Evolutionary conservation across 345 rosid species (phyloP).

Genomic region (Bruguiera parviflora): DNA sequence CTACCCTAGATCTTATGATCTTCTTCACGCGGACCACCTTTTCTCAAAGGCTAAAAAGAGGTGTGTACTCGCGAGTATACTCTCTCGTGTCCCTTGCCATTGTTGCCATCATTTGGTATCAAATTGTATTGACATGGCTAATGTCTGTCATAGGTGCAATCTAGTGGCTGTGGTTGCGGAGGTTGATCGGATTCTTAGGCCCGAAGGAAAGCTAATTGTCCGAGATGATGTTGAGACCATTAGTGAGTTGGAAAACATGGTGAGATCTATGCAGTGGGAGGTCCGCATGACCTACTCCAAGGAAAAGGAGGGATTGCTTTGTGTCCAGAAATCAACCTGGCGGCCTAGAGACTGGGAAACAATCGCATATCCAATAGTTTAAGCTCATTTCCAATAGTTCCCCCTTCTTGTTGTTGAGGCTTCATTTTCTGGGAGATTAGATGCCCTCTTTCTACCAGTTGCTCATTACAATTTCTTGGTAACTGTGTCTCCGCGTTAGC

Average conservation of each 20-base stretch:
- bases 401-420: slow-evolving; percentile 10
- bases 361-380: slow-evolving; percentile 55
- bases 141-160: slow-evolving; percentile 52
- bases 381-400: slow-evolving; percentile 6
- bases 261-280: slow-evolving; percentile 72
- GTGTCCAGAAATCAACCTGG: slow-evolving; percentile 80
- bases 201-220: slow-evolving; percentile 80
- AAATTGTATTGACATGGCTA: not conserved
- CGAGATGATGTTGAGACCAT: slow-evolving; percentile 65
- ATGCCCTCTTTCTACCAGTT: slow-evolving; percentile 25
- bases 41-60: slow-evolving; percentile 78
- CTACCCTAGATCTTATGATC: slow-evolving; percentile 94
- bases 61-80: slow-evolving; percentile 24
- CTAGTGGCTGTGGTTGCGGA: slow-evolving; percentile 69
- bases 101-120: not conserved
- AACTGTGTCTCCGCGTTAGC: slow-evolving; percentile 8
- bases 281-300: slow-evolving; percentile 71
- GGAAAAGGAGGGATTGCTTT: slow-evolving; percentile 79
- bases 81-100: not conserved
- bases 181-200: slow-evolving; percentile 82
- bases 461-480: slow-evolving; percentile 18
- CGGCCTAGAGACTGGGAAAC: slow-evolving; percentile 66
- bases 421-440: slow-evolving; percentile 18
- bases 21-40: slow-evolving; percentile 94
- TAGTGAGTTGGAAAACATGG: slow-evolving; percentile 53